Evolutionary conservation across 306 rosid species (phyloP).

Genomic region (Prunus mira): DNA sequence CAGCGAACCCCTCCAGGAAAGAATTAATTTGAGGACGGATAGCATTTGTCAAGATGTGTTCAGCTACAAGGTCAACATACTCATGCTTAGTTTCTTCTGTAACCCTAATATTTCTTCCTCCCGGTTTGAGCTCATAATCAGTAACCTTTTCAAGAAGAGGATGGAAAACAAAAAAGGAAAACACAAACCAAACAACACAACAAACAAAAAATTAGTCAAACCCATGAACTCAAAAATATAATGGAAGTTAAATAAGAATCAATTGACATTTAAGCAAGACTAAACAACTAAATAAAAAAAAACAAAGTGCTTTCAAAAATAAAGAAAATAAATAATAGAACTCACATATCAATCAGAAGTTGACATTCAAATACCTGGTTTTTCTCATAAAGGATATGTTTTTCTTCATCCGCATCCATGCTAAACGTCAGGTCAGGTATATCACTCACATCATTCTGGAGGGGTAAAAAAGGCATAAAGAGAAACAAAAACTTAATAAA

Average conservation of each 20-base stretch:
- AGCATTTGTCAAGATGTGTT: slow-evolving; percentile 87
- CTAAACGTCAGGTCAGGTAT: slow-evolving; percentile 94
- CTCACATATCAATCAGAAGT: slow-evolving; percentile 10
- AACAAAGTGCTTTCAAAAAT: neutral
- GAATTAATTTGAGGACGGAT: slow-evolving; percentile 93
- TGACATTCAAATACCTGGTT: slow-evolving; percentile 55
- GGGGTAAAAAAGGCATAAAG: neutral
- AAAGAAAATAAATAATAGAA: slow-evolving; percentile 2
- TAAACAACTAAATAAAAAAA: neutral
- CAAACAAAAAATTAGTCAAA: neutral
- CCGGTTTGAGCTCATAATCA: slow-evolving; percentile 98
- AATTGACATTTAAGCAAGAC: neutral
- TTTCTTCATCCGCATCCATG: slow-evolving; percentile 99
- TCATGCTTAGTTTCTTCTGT: slow-evolving; percentile 98
- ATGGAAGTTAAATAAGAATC: neutral
- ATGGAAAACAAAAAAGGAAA: neutral
- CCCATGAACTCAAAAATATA: neutral
- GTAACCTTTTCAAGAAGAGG: slow-evolving; percentile 59
- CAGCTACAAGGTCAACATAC: slow-evolving; percentile 98
- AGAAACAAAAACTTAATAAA: slow-evolving; percentile 2
- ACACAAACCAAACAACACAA: neutral
- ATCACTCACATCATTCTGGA: slow-evolving; percentile 88
- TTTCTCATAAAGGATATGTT: slow-evolving; percentile 90
- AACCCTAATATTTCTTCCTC: slow-evolving; percentile 95
- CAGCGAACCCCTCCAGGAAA: slow-evolving; percentile 81